These are phyloP conservation scores for Boletellus ananas DNA, from an alignment of 768 basidiomycete genomes.

Conservation along the genomic window DNA sequence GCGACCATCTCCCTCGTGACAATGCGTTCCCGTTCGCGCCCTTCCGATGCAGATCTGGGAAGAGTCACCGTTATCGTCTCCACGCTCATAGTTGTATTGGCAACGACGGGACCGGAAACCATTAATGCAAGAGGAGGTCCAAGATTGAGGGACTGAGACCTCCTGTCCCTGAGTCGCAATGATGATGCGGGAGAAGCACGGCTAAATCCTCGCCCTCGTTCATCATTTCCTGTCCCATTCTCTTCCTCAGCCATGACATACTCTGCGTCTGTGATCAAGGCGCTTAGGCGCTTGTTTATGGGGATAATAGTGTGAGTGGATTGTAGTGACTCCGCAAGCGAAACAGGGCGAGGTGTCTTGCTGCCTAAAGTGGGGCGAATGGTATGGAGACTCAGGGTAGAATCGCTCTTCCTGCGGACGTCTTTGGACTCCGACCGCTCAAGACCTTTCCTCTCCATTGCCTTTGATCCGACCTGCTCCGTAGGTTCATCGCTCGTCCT, in stretches of 20 bases:
- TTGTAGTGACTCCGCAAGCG: slow-evolving; percentile 73
- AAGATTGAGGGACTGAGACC: slow-evolving; percentile 63
- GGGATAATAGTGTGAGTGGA: slow-evolving; percentile 72
- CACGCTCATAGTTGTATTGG: slow-evolving; percentile 31
- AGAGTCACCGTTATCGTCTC: slow-evolving; percentile 28
- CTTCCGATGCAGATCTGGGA: slow-evolving; percentile 25
- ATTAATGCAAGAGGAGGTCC: slow-evolving; percentile 33
- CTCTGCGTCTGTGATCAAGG: slow-evolving; percentile 63
- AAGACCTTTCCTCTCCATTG: slow-evolving; percentile 28
- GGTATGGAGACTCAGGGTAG: slow-evolving; percentile 74
- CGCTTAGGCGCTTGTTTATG: slow-evolving; percentile 61
- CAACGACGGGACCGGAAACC: slow-evolving; percentile 20
- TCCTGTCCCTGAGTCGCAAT: slow-evolving; percentile 47
- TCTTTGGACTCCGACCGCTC: slow-evolving; percentile 53
- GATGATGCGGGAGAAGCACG: slow-evolving; percentile 43
- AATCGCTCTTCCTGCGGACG: slow-evolving; percentile 76
- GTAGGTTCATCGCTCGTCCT: slow-evolving; percentile 36
- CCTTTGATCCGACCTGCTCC: slow-evolving; percentile 20
- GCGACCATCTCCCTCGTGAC: slow-evolving; percentile 40
- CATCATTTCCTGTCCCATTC: slow-evolving; percentile 26
- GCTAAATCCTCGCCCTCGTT: slow-evolving; percentile 16
- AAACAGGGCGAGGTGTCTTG: slow-evolving; percentile 66
- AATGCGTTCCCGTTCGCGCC: slow-evolving; percentile 39
- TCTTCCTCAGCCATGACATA: slow-evolving; percentile 65
- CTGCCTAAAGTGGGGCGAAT: slow-evolving; percentile 52